Percentiles rank a stretch among this genome's conserved stretches.
Conservation (phyloP, 768 basidiomycete genomes). For the Fistulinella prunicolor region DNA sequence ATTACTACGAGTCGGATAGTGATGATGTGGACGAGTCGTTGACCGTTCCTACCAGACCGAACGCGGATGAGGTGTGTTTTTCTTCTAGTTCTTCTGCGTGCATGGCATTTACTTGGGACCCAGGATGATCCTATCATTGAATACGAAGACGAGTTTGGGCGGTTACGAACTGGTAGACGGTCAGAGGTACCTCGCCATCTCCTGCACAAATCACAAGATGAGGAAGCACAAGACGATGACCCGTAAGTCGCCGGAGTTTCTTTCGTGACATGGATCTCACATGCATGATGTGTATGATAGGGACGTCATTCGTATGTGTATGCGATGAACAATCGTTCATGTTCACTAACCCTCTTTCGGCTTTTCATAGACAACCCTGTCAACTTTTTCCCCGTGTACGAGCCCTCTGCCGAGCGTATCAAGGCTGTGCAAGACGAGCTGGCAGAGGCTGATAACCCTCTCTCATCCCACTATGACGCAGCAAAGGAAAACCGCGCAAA, state of each 20-base stretch:
- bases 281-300: conserved; percentile 31
- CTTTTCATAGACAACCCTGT: conserved; percentile 64
- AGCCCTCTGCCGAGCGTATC: conserved; percentile 76
- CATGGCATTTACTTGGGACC: background rate
- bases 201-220: conserved; percentile 42
- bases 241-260: conserved; percentile 41
- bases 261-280: conserved; percentile 1
- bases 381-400: conserved; percentile 84
- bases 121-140: conserved; percentile 79
- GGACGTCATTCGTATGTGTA: conserved; percentile 53
- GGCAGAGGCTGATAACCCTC: conserved; percentile 66
- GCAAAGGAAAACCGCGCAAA: conserved; percentile 78
- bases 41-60: conserved; percentile 48
- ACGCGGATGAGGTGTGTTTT: conserved; percentile 37
- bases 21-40: conserved; percentile 80
- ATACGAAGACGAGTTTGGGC: conserved; percentile 86
- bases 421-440: conserved; percentile 69
- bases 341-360: conserved; percentile 6
- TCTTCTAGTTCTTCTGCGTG: background rate
- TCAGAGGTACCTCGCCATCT: conserved; percentile 79
- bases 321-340: background rate
- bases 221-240: conserved; percentile 44
- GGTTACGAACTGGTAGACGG: conserved; percentile 60
- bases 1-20: conserved; percentile 62
- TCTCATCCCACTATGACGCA: conserved; percentile 79